phyloP scores from a whole-genome alignment of 1,284 basidiomycete genomes.

The Apiotrichum porosum region DNA sequence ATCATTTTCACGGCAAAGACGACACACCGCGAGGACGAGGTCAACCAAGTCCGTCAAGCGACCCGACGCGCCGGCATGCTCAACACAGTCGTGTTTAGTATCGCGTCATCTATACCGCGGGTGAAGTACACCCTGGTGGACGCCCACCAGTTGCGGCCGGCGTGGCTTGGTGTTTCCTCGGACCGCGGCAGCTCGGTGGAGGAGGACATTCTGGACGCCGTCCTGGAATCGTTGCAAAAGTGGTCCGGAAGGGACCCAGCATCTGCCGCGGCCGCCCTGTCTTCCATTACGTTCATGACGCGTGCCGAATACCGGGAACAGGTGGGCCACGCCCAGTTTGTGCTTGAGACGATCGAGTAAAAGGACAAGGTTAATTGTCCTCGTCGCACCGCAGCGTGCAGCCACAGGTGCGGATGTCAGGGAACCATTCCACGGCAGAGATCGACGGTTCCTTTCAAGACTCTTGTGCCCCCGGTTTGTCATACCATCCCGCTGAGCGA shows the following conservation, averaged over 20 bases:
- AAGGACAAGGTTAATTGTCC: too few relatives aligned
- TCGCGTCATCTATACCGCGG: background rate
- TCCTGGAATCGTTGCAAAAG: background rate
- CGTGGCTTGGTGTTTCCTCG: conserved; percentile 1
- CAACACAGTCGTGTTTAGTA: too few relatives aligned
- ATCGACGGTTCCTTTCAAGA: too few relatives aligned
- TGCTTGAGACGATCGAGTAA: conserved; percentile 6
- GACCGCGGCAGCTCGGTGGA: background rate
- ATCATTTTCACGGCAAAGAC: conserved; percentile 9
- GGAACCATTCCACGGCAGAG: too few relatives aligned
- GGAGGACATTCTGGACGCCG: background rate
- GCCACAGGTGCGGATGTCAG: too few relatives aligned
- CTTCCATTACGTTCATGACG: background rate
- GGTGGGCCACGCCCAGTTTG: conserved; percentile 6
- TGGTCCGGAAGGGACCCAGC: background rate
- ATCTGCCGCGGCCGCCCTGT: background rate
- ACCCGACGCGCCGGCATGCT: background rate
- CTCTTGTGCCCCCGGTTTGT: too few relatives aligned
- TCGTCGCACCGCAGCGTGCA: too few relatives aligned
- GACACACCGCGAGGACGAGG: conserved; percentile 11
- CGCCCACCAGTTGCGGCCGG: conserved; percentile 4
- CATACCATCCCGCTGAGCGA: too few relatives aligned
- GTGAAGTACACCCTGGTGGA: conserved; percentile 8
- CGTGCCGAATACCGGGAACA: background rate
- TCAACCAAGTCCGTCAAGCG: conserved; percentile 6